These are phyloP conservation scores for Stipa capillata DNA, from an alignment of 176 grass and related monocot species.

Conservation along the genomic window DNA sequence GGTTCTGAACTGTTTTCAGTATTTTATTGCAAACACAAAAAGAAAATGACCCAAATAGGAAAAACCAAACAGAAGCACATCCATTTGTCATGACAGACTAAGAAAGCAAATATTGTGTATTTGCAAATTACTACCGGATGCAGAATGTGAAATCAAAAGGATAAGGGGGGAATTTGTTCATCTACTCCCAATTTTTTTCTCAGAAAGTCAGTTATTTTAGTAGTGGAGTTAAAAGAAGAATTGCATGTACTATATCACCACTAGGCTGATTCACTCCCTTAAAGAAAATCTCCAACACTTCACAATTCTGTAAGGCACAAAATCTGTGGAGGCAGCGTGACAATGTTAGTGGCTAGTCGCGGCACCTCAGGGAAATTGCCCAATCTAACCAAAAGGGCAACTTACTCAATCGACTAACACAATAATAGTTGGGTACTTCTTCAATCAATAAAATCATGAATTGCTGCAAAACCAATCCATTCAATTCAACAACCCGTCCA, in stretches of 20 bases:
- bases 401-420: background rate
- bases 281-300: background rate
- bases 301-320: background rate
- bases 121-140: background rate
- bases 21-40: slow-evolving; percentile 1
- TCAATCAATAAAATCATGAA: background rate
- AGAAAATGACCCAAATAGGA: background rate
- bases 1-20: background rate
- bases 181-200: too few species aligned
- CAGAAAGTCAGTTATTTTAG: too few species aligned
- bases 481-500: background rate
- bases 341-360: too few species aligned
- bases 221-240: too few species aligned
- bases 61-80: background rate
- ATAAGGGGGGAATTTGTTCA: too few species aligned
- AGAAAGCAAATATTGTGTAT: background rate
- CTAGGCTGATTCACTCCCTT: background rate
- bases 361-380: too few species aligned
- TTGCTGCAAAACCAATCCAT: background rate
- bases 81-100: background rate
- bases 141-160: background rate
- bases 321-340: background rate
- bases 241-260: background rate
- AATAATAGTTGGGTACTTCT: background rate
- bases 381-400: background rate